A percentile compares a stretch with the other conserved stretches of the same genome.
phyloP scores from a whole-genome alignment of 2,329 filamentous ascomycete genomes.

The Magnaporthales sp. region DNA sequence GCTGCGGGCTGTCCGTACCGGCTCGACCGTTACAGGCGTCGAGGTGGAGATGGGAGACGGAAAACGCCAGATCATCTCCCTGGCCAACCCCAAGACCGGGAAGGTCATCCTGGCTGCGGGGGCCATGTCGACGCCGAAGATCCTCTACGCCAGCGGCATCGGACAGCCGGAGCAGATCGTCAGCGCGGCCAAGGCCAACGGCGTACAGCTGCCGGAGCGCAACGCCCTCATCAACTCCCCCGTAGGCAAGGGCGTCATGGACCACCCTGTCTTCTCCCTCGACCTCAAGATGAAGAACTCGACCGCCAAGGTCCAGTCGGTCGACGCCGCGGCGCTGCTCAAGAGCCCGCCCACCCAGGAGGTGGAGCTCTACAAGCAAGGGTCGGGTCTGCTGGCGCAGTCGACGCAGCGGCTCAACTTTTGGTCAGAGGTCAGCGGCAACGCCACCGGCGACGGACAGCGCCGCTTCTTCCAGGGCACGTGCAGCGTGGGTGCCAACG shows the following conservation, averaged over 20 bases:
- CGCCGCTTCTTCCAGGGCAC: slow-evolving; percentile 34
- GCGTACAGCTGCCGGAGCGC: slow-evolving; percentile 14
- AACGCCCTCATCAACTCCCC: slow-evolving; percentile 18
- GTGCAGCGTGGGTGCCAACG: slow-evolving; percentile 30
- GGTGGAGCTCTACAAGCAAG: slow-evolving; percentile 24
- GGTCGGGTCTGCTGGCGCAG: slow-evolving; percentile 32
- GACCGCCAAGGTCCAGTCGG: slow-evolving; percentile 12
- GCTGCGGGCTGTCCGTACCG: slow-evolving; percentile 12
- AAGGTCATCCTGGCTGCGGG: slow-evolving; percentile 16
- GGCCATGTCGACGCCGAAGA: slow-evolving; percentile 13
- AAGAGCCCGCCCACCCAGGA: slow-evolving; percentile 18
- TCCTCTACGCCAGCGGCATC: slow-evolving; percentile 12
- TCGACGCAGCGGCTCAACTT: slow-evolving; percentile 36
- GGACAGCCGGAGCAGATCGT: slow-evolving; percentile 12
- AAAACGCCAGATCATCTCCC: slow-evolving; percentile 13
- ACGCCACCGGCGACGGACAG: slow-evolving; percentile 18
- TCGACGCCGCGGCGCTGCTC: slow-evolving; percentile 13
- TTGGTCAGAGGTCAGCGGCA: slow-evolving; percentile 31
- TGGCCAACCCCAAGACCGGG: slow-evolving; percentile 10
- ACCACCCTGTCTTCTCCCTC: slow-evolving; percentile 17
- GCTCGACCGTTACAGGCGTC: slow-evolving; percentile 14
- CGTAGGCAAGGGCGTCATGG: slow-evolving; percentile 13
- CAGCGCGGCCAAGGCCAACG: slow-evolving; percentile 4
- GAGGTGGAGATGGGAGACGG: slow-evolving; percentile 11
- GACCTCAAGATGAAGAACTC: slow-evolving; percentile 13